Conservation (phyloP, 2,329 filamentous ascomycete genomes). For the Colletotrichum cordylinicola region DNA sequence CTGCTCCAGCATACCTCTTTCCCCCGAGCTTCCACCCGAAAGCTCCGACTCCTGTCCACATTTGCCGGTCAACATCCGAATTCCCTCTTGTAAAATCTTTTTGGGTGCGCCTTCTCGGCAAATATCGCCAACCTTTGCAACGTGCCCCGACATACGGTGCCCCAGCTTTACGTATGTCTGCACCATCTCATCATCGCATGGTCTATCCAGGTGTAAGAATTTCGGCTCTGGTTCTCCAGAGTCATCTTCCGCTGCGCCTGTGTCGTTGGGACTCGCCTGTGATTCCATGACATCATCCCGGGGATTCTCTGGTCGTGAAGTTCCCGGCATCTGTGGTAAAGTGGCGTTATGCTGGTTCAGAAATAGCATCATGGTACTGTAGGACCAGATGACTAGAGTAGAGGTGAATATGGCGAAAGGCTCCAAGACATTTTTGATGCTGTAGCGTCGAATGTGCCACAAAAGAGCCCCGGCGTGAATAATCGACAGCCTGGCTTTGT, state of each 20-base stretch:
- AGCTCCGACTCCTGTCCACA: not conserved
- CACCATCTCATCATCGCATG: constrained; percentile 62
- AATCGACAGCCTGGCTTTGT: constrained; percentile 49
- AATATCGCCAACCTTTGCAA: constrained; percentile 59
- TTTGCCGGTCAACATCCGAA: not conserved
- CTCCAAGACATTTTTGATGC: constrained; percentile 44
- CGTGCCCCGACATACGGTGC: constrained; percentile 50
- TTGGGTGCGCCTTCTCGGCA: constrained; percentile 27
- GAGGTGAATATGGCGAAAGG: constrained; percentile 42
- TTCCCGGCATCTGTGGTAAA: not conserved
- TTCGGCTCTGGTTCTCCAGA: constrained; percentile 30
- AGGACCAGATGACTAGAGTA: constrained; percentile 45
- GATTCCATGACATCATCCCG: not conserved
- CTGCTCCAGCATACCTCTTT: not conserved
- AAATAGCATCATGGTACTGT: constrained; percentile 29
- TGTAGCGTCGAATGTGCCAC: constrained; percentile 52
- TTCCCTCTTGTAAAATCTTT: constrained; percentile 26
- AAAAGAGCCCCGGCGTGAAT: constrained; percentile 50
- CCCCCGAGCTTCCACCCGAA: not conserved
- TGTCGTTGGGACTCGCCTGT: not conserved
- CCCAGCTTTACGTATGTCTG: constrained; percentile 60
- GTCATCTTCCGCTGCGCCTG: not conserved
- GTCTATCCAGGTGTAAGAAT: constrained; percentile 59
- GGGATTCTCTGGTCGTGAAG: not conserved
- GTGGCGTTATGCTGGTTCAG: not conserved